Conservation (phyloP, 2,329 filamentous ascomycete species). For the Colletotrichum falcatum region DNA sequence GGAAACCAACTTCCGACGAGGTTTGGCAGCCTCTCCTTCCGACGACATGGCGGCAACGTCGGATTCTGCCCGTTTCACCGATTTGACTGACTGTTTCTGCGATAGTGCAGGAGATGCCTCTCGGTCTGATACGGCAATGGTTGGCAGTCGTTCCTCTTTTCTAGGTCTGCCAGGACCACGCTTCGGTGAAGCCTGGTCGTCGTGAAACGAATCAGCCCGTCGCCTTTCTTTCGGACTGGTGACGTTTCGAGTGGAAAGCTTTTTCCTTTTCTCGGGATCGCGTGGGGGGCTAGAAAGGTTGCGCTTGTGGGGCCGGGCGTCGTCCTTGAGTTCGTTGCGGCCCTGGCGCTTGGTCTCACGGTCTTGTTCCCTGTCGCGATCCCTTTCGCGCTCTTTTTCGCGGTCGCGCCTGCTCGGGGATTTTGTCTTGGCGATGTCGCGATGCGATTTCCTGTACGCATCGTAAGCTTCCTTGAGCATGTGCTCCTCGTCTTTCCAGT, state of each 20-base stretch:
- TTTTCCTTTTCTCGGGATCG: constrained; percentile 61
- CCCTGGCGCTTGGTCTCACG: constrained; percentile 56
- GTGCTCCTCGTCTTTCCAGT: constrained; percentile 90
- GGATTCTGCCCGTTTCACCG: constrained; percentile 63
- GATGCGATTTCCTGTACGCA: constrained; percentile 67
- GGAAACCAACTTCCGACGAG: constrained; percentile 72
- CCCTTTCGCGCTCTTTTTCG: constrained; percentile 47
- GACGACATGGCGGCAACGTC: constrained; percentile 65
- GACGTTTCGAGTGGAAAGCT: constrained; percentile 51
- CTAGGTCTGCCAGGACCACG: constrained; percentile 65
- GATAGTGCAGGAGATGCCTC: constrained; percentile 63
- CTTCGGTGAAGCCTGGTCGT: constrained; percentile 62
- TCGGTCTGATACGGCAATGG: constrained; percentile 63
- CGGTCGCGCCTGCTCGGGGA: constrained; percentile 61
- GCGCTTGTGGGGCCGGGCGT: constrained; percentile 58
- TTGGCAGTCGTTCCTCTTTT: constrained; percentile 65
- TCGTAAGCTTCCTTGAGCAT: constrained; percentile 83
- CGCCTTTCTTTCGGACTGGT: constrained; percentile 64
- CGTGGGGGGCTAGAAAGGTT: constrained; percentile 62
- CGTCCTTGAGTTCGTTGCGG: constrained; percentile 60
- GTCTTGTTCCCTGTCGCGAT: constrained; percentile 54
- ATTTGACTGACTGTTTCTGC: constrained; percentile 61
- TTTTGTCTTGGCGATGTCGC: constrained; percentile 61
- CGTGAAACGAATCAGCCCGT: constrained; percentile 58
- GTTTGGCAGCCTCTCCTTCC: constrained; percentile 69